Evolutionary conservation across 371 early-diverging fungal species (phyloP), one percentile per base, ranked within the genome.

Genomic region (Choanephora cucurbitarum): DNA sequence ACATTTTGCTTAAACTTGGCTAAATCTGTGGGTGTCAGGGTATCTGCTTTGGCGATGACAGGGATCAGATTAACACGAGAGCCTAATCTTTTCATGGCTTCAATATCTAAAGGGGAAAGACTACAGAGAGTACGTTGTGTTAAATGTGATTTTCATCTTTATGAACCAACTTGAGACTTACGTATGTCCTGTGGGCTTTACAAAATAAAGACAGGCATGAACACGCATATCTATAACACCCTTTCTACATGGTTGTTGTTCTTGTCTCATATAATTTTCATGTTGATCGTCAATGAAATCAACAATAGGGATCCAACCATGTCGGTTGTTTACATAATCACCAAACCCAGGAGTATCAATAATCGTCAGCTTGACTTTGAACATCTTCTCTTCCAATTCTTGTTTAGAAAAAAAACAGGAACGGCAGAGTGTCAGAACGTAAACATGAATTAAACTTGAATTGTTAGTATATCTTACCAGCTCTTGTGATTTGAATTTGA

Each of bases 311-410:
- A 83, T 77, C 88, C 89, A 88, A 64, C 86, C 85, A 61, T 87
- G 80, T 55, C 79, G 66, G 69, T 90, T 82, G 75, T 86, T 81
- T 54, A 86, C 82, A 70, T 91, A 95, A 70, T 95, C 95, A 47
- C 95, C 95, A 73, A 95, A 93, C 14, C 95, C 95, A 51, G 92
- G 93, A 14, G 93, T 92, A 69, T 95, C 95, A 64, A 95, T 87
- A 37, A 96, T 90, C 41, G 87, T 93, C 63, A 98, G 79, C 56
- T 93, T 91, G 57, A 96, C 95, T 48, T 87, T 88, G 82, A 98
- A 97, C 74, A 90, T 91, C 76, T 96, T 95, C 77, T 98, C 98
- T 76, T 96, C 96, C 52, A 98, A 81, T 63, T 93, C 96, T 91
- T 74, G 15, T 5, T 31, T 39, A 5, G 8, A 14, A n/a, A 44